Evolutionary conservation across 768 basidiomycete genomes (phyloP), one percentile per base, ranked within the genome.

Genomic region (Grammothele lineata): DNA sequence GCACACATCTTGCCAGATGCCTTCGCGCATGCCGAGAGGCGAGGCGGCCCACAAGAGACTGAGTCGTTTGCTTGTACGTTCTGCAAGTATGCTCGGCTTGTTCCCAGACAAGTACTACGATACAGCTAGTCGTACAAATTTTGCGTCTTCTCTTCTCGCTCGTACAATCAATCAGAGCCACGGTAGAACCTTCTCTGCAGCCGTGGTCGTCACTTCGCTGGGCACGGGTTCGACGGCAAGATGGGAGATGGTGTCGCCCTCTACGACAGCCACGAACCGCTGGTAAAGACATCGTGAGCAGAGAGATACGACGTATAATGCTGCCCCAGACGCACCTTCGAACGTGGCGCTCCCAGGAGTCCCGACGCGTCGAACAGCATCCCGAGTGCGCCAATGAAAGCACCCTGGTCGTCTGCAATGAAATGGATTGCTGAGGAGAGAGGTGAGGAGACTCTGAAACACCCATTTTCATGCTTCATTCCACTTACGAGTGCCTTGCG

Each of bases 181-280:
- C 6, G 66, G 62, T 40, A 77, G 62, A 27, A 75, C 59, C 48
- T 63, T 64, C 40, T 71, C 66, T n/a, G 74, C 75, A 14, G 66
- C 65, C n/a, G 72, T 73, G 42, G 66, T 59, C 21, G 67, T 70
- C 30, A 75, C 57, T 23, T 71, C 59, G 24, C 58, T 52, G 22
- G 75, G 63, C 37, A 56, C 59, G 21, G 60, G 56, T 62, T 77
- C 75, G 18, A 75, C 66, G 24, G 63, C 72, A 49, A 90, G 57
- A 50, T 80, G 78, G 48, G 76, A 75, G 54, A 92, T 77, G 47
- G 78, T 76, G 40, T 88, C 74, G 53, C 84, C 74, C 21, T 92
- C 81, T 48, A 86, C 59, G 53, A 88, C 66, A 37, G 88, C 55
- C 15, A 78, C 85, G 49, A 78, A 87, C 38, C 85, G 78, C 47